Base-by-base conservation (phyloP, 768 basidiomycete species). In the Auricularia sp. region DNA sequence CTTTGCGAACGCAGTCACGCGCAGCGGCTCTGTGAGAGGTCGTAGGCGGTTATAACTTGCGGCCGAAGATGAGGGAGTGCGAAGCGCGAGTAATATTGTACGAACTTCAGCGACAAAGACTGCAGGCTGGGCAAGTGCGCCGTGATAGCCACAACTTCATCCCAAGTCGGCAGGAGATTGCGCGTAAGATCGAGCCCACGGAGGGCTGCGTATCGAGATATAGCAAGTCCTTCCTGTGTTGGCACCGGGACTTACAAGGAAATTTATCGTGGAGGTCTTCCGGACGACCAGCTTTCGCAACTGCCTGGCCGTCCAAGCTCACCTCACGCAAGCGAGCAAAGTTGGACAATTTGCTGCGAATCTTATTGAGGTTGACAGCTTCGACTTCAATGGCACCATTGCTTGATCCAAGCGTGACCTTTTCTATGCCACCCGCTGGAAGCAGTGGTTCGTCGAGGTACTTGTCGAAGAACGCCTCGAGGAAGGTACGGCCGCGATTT, bases 321-420 rank as follows among this genome's bases (percentile, higher is more conserved):
- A 89, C 83, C 72, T 94, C 89, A 63, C 85, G 84, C 62, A 98
- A 78, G 18, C 80, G 80, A 59, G 81, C 80, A 21, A 98, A 75
- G 63, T 84, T 77, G 3, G 87, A 78, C 34, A 96, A 80, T 58
- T 88, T 89, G 34, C 77, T 76, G 70, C 89, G 82, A 65, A 97
- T 84, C 72, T 87, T 91, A 71, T 91, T 87, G 34, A 97, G 77
- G 56, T 85, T 82, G 3, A 94, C 89, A 3, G 91, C 93, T 74
- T 95, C 90, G 13, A 98, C 91, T 68, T 88, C 79, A 68, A 98
- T 94, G 3, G 84, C 80, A 35, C 90, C 89, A 62, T 83, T 81
- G 29, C 94, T 95, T 1, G 91, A 92, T 35, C 93, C 93, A 34
- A 96, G 79, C 11, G 86, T 68, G 54, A 92, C 81, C 33, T 75